Conservation (phyloP, 2,329 filamentous ascomycete genomes). For the Fonsecaea nubica region DNA sequence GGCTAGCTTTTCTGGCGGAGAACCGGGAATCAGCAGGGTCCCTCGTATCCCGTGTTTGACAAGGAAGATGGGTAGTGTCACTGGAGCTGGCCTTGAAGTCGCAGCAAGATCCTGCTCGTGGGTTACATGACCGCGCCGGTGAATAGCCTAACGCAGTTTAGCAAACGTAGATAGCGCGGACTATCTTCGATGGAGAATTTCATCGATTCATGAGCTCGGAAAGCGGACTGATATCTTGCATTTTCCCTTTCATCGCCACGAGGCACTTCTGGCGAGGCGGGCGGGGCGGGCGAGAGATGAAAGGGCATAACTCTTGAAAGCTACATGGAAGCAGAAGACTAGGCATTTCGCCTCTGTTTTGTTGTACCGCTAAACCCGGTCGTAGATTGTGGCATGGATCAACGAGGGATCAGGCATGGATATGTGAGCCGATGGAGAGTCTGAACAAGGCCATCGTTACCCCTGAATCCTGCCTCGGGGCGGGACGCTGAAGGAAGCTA, state of each 20-base stretch:
- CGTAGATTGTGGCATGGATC: slow-evolving; percentile 1
- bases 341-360: neutral
- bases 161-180: neutral
- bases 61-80: neutral
- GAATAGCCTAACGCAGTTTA: neutral
- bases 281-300: neutral
- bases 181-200: neutral
- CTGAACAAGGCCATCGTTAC: neutral
- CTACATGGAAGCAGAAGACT: neutral
- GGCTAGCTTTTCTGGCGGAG: neutral
- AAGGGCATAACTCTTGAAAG: neutral
- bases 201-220: neutral
- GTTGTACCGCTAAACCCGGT: neutral
- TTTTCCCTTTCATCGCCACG: neutral
- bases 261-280: neutral
- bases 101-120: slow-evolving; percentile 5
- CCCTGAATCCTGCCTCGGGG: neutral
- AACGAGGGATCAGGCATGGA: neutral
- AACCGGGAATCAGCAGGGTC: neutral
- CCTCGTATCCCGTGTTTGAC: neutral
- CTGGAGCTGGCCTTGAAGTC: neutral
- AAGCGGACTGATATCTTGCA: neutral
- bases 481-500: neutral
- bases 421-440: neutral
- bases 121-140: neutral